Conservation (phyloP, 2,329 filamentous ascomycete species). For the Aspergillus ibericus region DNA sequence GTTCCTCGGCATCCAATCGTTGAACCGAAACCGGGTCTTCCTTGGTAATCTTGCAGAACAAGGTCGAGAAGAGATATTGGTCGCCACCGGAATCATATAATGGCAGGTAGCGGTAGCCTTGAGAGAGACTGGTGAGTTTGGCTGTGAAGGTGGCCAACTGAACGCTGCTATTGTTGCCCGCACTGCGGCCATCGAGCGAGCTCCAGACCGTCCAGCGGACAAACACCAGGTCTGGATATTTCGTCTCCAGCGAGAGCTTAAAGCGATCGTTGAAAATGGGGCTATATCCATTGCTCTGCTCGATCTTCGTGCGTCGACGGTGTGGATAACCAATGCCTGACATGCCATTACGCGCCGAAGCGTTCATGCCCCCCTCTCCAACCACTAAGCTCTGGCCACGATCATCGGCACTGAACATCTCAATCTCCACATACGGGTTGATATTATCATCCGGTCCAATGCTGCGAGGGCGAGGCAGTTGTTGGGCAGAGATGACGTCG, state of each 20-base stretch:
- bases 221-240: slow-evolving; percentile 90
- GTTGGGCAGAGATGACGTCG: slow-evolving; percentile 88
- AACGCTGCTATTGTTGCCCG: slow-evolving; percentile 61
- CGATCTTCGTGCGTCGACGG: slow-evolving; percentile 75
- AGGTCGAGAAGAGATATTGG: slow-evolving; percentile 88
- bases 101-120: slow-evolving; percentile 89
- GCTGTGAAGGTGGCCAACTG: slow-evolving; percentile 87
- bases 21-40: slow-evolving; percentile 50
- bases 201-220: slow-evolving; percentile 91
- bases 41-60: slow-evolving; percentile 85
- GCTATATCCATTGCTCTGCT: slow-evolving; percentile 89
- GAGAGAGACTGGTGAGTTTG: slow-evolving; percentile 83
- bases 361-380: slow-evolving; percentile 65
- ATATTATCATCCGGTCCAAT: slow-evolving; percentile 72
- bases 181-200: slow-evolving; percentile 71
- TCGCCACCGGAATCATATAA: slow-evolving; percentile 86
- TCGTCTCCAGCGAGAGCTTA: slow-evolving; percentile 82
- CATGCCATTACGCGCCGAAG: slow-evolving; percentile 63
- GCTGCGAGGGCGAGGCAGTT: slow-evolving; percentile 79
- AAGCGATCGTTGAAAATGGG: slow-evolving; percentile 81
- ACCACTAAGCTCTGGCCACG: slow-evolving; percentile 72
- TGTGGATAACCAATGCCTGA: slow-evolving; percentile 71
- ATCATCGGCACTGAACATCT: slow-evolving; percentile 92
- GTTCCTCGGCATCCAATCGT: slow-evolving; percentile 39
- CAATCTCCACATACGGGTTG: slow-evolving; percentile 92